These are phyloP conservation scores for Arthrocladium fulminans DNA, from an alignment of 2,329 filamentous ascomycete genomes.

Conservation along the genomic window DNA sequence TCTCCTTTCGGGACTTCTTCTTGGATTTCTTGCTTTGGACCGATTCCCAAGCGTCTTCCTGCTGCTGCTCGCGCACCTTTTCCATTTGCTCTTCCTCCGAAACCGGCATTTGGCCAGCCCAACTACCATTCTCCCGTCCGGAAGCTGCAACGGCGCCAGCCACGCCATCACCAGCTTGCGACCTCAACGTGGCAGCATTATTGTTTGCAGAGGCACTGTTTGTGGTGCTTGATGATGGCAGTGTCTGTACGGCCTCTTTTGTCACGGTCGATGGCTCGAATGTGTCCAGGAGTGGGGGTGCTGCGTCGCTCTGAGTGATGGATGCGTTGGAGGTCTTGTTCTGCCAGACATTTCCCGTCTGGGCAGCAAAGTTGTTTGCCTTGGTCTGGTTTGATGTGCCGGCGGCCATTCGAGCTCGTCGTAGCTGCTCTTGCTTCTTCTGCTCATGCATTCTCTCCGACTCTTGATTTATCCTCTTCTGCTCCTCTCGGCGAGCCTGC, in stretches of 20 bases:
- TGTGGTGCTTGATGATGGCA: slow-evolving; percentile 11
- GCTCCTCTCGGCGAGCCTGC: slow-evolving; percentile 74
- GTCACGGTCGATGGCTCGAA: slow-evolving; percentile 23
- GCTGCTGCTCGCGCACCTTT: slow-evolving; percentile 38
- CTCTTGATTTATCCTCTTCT: slow-evolving; percentile 64
- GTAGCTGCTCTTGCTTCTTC: slow-evolving; percentile 72
- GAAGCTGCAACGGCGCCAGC: slow-evolving; percentile 14
- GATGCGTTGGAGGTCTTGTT: slow-evolving; percentile 26
- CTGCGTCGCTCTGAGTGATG: slow-evolving; percentile 17
- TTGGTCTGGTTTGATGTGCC: slow-evolving; percentile 78
- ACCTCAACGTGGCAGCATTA: slow-evolving; percentile 10
- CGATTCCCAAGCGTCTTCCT: slow-evolving; percentile 52
- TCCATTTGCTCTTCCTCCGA: slow-evolving; percentile 53
- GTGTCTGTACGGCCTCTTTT: slow-evolving; percentile 14
- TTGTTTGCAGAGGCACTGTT: slow-evolving; percentile 7
- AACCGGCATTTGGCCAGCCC: slow-evolving; percentile 39
- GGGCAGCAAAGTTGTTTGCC: slow-evolving; percentile 39
- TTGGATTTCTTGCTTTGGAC: slow-evolving; percentile 51
- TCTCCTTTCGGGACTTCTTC: slow-evolving; percentile 39
- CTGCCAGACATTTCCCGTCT: slow-evolving; percentile 48
- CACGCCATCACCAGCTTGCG: slow-evolving; percentile 15
- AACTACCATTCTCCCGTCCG: slow-evolving; percentile 21
- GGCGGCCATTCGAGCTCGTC: slow-evolving; percentile 70
- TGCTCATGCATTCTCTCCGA: slow-evolving; percentile 69
- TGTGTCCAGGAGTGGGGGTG: slow-evolving; percentile 33